Base-by-base conservation (phyloP, 1,284 basidiomycete genomes). In the Papiliotrema nemorosa region DNA sequence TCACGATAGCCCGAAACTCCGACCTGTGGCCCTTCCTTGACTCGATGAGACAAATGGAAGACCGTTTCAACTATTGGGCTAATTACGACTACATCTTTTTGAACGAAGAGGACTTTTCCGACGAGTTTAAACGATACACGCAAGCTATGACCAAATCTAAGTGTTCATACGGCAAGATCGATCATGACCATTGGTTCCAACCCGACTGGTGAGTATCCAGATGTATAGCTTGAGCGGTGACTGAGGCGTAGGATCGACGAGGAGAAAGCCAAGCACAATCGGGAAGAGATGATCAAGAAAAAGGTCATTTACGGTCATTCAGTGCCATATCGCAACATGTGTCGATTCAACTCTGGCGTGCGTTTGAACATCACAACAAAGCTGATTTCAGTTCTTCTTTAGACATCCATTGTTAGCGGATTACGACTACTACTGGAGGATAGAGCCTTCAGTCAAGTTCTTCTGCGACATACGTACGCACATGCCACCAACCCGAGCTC, bases 371-470 rank as follows among this genome's bases (percentile, higher is more conserved):
- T 16, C 34, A 20, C 5, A 26, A 27, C 16, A n/a, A 25, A n/a
- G 41, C 3, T 26, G 12, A 34, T 31, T 31, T 20, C 55, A 86
- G 84, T 90, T 83, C 74, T 87, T 90, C 76, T 90, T 83, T 75
- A 78, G 80, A 36, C 88, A 92, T 62, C 82, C 84, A 57, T 77
- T 93, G 13, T 77, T 93, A 36, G 81, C 84, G 56, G 78, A 84
- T 47, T 92, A 87, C 76, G 87, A 84, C 64, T 97, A 93, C 76
- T 97, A 97, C 76, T 97, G 93, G 93, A 84, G 85, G 64, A 83
- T 90, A 70, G 80, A 82, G 80, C 87, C 88, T 2, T 80, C 81
- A 44, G 83, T 90, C 55, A 81, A 84, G 65, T 87, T 82, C 66
- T 87, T 82, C 67, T 91, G 89, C 63, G 84, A 89, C 60, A 53